Evolutionary conservation across 257 asterid species (phyloP).

Genomic region (Rhazya stricta): DNA sequence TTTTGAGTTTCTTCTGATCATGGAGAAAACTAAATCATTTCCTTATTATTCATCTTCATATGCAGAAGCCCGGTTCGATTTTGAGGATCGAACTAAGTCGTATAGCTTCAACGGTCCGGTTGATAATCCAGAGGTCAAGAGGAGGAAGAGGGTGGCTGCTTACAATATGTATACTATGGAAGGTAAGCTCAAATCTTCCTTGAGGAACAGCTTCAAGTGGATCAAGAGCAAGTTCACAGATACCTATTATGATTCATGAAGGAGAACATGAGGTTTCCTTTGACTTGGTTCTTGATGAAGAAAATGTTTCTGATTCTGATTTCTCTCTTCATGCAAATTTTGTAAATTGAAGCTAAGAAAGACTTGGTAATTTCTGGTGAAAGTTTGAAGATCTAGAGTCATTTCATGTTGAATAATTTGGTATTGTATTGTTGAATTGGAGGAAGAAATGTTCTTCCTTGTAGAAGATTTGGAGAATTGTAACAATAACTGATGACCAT

Average conservation of each 20-base stretch:
- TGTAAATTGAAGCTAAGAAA: not conserved
- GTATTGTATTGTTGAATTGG: not conserved
- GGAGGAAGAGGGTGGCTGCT: conserved; percentile 76
- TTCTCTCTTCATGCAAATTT: not conserved
- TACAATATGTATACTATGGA: conserved; percentile 74
- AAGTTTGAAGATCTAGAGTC: not conserved
- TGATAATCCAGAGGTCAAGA: conserved; percentile 66
- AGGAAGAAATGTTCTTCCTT: not conserved
- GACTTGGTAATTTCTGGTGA: not conserved
- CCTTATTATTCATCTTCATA: conserved; percentile 72
- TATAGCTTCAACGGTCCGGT: conserved; percentile 82
- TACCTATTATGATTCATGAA: conserved; percentile 28
- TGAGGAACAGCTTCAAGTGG: conserved; percentile 89
- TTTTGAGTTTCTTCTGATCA: conserved; percentile 19
- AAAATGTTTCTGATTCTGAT: not conserved
- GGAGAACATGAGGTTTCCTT: not conserved
- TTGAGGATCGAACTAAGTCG: conserved; percentile 65
- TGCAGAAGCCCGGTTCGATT: conserved; percentile 61
- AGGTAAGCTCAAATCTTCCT: conserved; percentile 77
- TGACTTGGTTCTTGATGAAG: not conserved
- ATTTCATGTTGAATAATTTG: not conserved
- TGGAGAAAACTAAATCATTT: conserved; percentile 73
- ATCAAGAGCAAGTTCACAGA: conserved; percentile 69
- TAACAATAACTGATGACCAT: not conserved
- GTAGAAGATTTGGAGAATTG: not conserved